A percentile compares a stretch with the other conserved stretches of the same genome.
Evolutionary conservation across 2,329 filamentous ascomycete species (phyloP).

Genomic region (Pseudogymnoascus sp.): DNA sequence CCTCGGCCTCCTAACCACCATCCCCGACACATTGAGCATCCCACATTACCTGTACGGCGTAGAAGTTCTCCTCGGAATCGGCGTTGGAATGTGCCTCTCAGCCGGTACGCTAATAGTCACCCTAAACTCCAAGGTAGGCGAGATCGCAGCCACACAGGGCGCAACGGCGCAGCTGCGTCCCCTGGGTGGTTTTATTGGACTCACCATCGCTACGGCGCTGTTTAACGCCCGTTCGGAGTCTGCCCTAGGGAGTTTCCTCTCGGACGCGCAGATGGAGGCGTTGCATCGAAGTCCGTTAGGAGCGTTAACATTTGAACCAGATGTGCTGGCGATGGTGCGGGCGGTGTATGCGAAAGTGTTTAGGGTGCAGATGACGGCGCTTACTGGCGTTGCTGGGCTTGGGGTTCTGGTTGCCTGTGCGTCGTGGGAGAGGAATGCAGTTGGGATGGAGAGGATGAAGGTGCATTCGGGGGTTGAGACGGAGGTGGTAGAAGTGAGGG

Average conservation of each 20-base stretch:
- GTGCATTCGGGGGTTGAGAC: background rate
- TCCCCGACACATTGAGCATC: conserved; percentile 8
- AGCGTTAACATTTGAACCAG: background rate
- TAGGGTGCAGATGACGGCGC: background rate
- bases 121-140: background rate
- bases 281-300: background rate
- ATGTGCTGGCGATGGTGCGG: background rate
- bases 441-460: conserved; percentile 6
- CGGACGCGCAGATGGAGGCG: background rate
- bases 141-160: conserved; percentile 49
- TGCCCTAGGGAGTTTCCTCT: background rate
- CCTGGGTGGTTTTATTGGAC: conserved; percentile 53
- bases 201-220: conserved; percentile 53
- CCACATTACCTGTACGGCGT: conserved; percentile 12
- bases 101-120: conserved; percentile 13
- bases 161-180: conserved; percentile 55
- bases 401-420: background rate
- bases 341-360: background rate
- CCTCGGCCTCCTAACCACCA: conserved; percentile 11
- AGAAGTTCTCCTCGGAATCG: conserved; percentile 13
- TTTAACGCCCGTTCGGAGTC: conserved; percentile 28
- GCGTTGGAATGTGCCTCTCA: conserved; percentile 13
- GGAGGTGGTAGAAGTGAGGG: background rate
- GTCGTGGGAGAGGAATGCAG: background rate
- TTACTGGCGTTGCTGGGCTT: background rate